Evolutionary conservation across 2,329 filamentous ascomycete genomes (phyloP), one percentile per base, ranked within the genome.

Genomic region (Penicillium sp.): DNA sequence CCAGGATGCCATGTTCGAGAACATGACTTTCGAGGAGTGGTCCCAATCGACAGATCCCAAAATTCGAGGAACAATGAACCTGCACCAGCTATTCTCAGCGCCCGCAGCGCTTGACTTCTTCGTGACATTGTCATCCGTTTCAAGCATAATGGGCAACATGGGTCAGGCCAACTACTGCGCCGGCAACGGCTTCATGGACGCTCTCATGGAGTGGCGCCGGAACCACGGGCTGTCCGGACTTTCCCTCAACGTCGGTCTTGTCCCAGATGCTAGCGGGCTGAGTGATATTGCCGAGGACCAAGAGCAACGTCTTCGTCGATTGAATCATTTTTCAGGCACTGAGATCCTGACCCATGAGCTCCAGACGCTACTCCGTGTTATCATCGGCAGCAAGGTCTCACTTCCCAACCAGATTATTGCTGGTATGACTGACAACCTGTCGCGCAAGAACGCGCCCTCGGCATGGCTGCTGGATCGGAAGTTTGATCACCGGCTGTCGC

Each of bases 141-240:
- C 83, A 0, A 83, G 83, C 37, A 75, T 86, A 8, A 83, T 86
- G 51, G 85, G 85, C 35, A 86, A 82, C 63, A 80, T 82, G 5
- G 83, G 83, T 0, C 85, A 87, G 60, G 80, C 83, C 14, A 86
- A 85, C 69, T 87, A 87, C 61, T 81, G 83, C 2, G 83, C 84
- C 0, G 84, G 82, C 5, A 84, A 85, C 65, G 58, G 57, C 3
- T 67, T 64, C 52, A 64, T 67, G 25, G 67, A 68, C 31, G 60
- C 52, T 7, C 58, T 69, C 34, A 64, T 65, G 63, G 61, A 58
- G 35, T 64, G 63, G 63, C 61, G 63, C 17, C 59, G 57, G 1
- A 54, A 41, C 14, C 54, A 63, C 14, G 58, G 59, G 2, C 54
- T 68, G 1, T 37, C 58, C 2, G 66, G 66, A 1, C 47, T 62